Evolutionary conservation across 73 alveolate genomes (phyloP).

Genomic region (Tetrahymena borealis): DNA sequence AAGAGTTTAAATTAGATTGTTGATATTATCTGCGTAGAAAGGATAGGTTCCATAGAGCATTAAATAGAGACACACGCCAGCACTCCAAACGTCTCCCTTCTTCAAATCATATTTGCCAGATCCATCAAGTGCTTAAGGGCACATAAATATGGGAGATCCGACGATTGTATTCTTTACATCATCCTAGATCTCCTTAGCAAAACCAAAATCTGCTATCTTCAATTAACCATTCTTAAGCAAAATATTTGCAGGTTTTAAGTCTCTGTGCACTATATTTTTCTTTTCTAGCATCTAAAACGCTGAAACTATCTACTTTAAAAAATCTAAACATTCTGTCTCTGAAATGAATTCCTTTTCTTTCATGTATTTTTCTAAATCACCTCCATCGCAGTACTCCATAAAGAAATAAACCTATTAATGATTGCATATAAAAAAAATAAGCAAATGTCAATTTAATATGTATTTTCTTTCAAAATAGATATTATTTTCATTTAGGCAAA

Average conservation of each 20-base stretch:
- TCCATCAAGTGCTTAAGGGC: not conserved
- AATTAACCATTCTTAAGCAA: slow-evolving; percentile 10
- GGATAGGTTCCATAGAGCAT: slow-evolving; percentile 47
- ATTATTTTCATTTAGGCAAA: not conserved
- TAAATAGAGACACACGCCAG: slow-evolving; percentile 33
- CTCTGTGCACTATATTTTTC: slow-evolving; percentile 40
- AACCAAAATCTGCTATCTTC: slow-evolving; percentile 48
- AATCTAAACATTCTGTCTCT: not conserved
- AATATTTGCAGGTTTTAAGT: slow-evolving; percentile 39
- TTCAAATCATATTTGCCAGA: not conserved
- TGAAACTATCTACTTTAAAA: slow-evolving; percentile 7
- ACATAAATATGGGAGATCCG: not conserved
- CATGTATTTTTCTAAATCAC: slow-evolving; percentile 4
- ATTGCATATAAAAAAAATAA: slow-evolving; percentile 12
- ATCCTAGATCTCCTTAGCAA: not conserved
- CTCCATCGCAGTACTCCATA: slow-evolving; percentile 32
- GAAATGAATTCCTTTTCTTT: not conserved
- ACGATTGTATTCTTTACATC: not conserved
- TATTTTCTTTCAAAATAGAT: slow-evolving; percentile 9
- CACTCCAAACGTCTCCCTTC: slow-evolving; percentile 47
- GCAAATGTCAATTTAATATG: not conserved
- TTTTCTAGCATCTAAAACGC: slow-evolving; percentile 17
- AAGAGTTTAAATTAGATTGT: not conserved
- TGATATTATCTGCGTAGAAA: slow-evolving; percentile 18
- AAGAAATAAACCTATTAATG: slow-evolving; percentile 20